Evolutionary conservation across 1,284 basidiomycete genomes (phyloP).

Genomic region (Sanghuangporus sanghuang): DNA sequence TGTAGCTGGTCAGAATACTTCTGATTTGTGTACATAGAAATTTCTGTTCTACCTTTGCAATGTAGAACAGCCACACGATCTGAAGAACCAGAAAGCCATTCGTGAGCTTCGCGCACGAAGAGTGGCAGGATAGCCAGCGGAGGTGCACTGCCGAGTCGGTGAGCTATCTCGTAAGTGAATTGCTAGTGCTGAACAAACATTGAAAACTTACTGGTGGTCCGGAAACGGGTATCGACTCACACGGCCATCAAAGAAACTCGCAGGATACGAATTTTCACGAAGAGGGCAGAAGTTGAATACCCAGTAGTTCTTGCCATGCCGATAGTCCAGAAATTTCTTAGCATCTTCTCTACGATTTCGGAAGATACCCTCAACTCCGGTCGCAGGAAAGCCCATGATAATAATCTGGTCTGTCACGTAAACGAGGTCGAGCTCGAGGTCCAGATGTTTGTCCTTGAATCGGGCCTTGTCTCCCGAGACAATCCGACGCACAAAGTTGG

Average conservation of each 20-base stretch:
- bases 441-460: constrained; percentile 64
- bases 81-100: constrained; percentile 68
- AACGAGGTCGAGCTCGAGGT: constrained; percentile 75
- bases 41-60: constrained; percentile 61
- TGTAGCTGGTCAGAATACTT: background rate
- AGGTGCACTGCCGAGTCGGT: constrained; percentile 52
- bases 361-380: constrained; percentile 76
- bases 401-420: constrained; percentile 82
- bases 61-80: constrained; percentile 80
- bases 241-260: constrained; percentile 55
- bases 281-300: constrained; percentile 85
- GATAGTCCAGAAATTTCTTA: constrained; percentile 68
- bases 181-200: constrained; percentile 14
- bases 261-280: constrained; percentile 66
- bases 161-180: background rate
- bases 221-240: constrained; percentile 87
- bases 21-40: background rate
- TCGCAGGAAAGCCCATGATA: constrained; percentile 87
- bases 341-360: constrained; percentile 79
- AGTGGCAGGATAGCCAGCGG: constrained; percentile 78
- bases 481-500: constrained; percentile 56
- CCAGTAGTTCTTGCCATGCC: constrained; percentile 76
- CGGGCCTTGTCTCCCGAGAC: constrained; percentile 78
- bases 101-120: constrained; percentile 70
- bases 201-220: constrained; percentile 70